Conservation (phyloP, 352 stramenopile genomes). For the Globisporangium iwayamae region DNA sequence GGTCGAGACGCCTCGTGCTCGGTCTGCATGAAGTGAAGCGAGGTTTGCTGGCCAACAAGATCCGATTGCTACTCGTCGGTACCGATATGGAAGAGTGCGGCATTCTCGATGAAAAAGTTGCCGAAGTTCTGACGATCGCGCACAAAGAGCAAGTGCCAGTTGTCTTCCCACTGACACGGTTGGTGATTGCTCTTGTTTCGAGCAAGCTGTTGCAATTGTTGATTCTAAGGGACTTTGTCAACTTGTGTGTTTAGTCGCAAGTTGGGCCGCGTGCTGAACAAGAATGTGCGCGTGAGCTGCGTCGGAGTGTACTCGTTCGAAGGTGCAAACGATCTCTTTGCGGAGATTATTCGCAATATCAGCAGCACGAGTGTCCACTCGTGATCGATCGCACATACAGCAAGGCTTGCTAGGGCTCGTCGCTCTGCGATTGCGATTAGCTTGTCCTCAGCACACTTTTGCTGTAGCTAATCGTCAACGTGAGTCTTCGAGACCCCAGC, state of each 20-base stretch:
- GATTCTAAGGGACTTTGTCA: not conserved
- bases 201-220: not conserved
- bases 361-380: not conserved
- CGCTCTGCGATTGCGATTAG: not conserved
- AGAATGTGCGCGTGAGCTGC: conserved; percentile 92
- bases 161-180: conserved; percentile 15
- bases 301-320: conserved; percentile 94
- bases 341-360: conserved; percentile 26
- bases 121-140: conserved; percentile 12
- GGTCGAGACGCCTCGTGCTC: conserved; percentile 16
- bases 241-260: conserved; percentile 56
- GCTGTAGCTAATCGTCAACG: not conserved
- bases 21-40: conserved; percentile 18
- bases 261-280: conserved; percentile 89
- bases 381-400: not conserved
- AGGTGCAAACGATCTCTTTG: conserved; percentile 90
- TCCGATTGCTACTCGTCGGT: conserved; percentile 11
- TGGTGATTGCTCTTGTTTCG: not conserved
- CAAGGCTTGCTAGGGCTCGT: not conserved
- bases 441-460: not conserved
- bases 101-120: conserved; percentile 12
- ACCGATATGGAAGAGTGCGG: conserved; percentile 14
- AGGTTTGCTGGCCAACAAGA: conserved; percentile 6
- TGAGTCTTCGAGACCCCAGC: conserved; percentile 30
- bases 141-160: conserved; percentile 8